Evolutionary conservation across 805 yeast species (phyloP), one percentile per base, ranked within the genome.

Genomic region (Starmerella riodocensis): DNA sequence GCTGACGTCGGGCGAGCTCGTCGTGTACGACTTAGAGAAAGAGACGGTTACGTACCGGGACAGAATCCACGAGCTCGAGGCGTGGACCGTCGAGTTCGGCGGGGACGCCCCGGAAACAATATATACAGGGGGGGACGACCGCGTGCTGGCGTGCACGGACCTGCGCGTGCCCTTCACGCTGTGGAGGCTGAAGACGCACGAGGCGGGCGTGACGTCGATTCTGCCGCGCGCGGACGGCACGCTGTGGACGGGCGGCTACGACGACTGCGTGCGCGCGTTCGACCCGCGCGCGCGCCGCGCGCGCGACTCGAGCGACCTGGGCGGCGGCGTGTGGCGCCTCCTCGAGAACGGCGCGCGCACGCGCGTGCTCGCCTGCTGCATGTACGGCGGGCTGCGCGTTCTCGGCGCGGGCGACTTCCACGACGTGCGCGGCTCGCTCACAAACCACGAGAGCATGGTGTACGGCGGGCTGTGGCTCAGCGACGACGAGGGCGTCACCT

Each of bases 241-340:
- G 4, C 43, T 83, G 17, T 76, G 82, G 76, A 84, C 96, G 0
- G 98, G 98, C 0, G 79, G 94, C 0, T 88, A 88, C 57, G 98
- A 88, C 58, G 97, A 88, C 53, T 57, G 69, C 40, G 58, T 91
- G 35, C 66, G 85, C 38, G 59, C 71, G 1, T 61, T 83, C 27
- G 96, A 86, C 58, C 53, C 83, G 32, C 59, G 94, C 42, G 67
- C 73, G 45, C 50, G 66, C 13, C 69, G 53, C 49, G 62, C 50
- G 48, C 64, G 56, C 5, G 57, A 64, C 12, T 61, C 63, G 31
- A 57, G 64, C 22, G 69, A 76, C 34, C 62, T 91, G 3, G 86
- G 84, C 1, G 97, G 98, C 5, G 98, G 98, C 1, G 97, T 88
- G 3, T 88, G 98, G 98, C 65, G 94, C 51, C 65, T 91, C 42